phyloP scores from a whole-genome alignment of 257 asterid species.

The Nicotiana sylvestris region DNA sequence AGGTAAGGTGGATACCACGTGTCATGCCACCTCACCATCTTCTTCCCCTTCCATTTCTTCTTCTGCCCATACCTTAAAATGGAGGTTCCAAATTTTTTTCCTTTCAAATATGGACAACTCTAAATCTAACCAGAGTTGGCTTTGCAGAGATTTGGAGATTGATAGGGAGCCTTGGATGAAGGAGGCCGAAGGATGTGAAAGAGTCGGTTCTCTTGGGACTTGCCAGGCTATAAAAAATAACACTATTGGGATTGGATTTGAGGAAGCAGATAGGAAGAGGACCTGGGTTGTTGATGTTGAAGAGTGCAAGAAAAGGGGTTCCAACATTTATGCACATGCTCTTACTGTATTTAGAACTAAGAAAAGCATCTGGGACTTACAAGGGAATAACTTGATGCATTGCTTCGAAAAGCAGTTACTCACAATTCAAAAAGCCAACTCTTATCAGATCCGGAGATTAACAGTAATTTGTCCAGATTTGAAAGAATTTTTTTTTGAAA shows the following conservation, averaged over 20 bases:
- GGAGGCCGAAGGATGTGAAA: conserved; percentile 84
- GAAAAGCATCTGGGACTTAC: conserved; percentile 93
- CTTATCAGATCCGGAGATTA: no score
- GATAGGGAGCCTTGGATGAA: conserved; percentile 95
- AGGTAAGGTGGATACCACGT: no score
- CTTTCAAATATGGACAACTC: no score
- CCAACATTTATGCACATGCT: conserved; percentile 77
- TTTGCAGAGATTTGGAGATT: conserved; percentile 68
- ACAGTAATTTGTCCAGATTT: no score
- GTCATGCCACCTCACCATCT: no score
- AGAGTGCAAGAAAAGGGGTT: conserved; percentile 90
- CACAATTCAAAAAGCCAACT: no score
- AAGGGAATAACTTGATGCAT: conserved; percentile 71
- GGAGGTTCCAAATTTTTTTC: no score
- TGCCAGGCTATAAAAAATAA: conserved; percentile 78
- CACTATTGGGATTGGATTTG: conserved; percentile 81
- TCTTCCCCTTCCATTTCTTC: no score
- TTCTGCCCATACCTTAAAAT: no score
- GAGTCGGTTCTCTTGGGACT: conserved; percentile 21
- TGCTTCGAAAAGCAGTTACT: conserved; percentile 72
- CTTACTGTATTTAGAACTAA: conserved; percentile 74
- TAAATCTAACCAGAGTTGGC: conserved; percentile 10
- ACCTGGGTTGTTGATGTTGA: conserved; percentile 98
- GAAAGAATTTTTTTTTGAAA: no score
- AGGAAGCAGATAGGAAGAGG: conserved; percentile 90